Evolutionary conservation across 805 yeast species (phyloP), one percentile per base, ranked within the genome.

Genomic region (Barnettozyma sucrosica): DNA sequence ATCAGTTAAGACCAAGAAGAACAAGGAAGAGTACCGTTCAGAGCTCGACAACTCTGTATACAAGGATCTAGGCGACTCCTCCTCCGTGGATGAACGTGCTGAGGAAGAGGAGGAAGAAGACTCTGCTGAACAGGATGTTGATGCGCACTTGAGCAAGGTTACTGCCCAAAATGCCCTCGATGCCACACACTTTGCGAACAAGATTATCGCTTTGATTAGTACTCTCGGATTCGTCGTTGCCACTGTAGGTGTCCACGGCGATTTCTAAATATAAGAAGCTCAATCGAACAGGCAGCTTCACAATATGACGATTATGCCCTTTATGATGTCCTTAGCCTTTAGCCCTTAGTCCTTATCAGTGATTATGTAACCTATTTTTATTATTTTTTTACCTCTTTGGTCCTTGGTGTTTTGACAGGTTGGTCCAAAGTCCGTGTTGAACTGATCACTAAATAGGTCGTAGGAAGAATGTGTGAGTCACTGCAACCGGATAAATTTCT

Each of bases 231-330:
- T 79, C 45, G 58, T 72, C 5, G 61, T 81, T 44, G 71, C 82
- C 20, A 56, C 71, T 10, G 60, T 81, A 51, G 88, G 88, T 13
- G 69, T 78, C 46, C 58, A 76, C 47, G 88, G 88, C 11, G 88
- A 81, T 57, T 56, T 51, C 44, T 55, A 44, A n/a, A 46, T 34
- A 28, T 28, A 25, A 25, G 16, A 28, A 13, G 16, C 32, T 7
- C 16, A 28, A 28, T 13, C n/a, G 8, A 23, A 23, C 25, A 6
- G 8, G 25, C 32, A 28, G 32, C 21, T 34, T 34, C 21, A 34
- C 37, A 34, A 34, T 34, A 10, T 34, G 19, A 34, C 21, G 37
- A 34, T 34, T 34, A 34, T 34, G 37, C 37, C 37, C 19, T 34
- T 34, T 34, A 6, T 34, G 19, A n/a, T n/a, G n/a, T n/a, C n/a